Evolutionary conservation across 1,284 basidiomycete genomes (phyloP), one percentile per base, ranked within the genome.

Genomic region (Pyrrhoderma lamaoense): DNA sequence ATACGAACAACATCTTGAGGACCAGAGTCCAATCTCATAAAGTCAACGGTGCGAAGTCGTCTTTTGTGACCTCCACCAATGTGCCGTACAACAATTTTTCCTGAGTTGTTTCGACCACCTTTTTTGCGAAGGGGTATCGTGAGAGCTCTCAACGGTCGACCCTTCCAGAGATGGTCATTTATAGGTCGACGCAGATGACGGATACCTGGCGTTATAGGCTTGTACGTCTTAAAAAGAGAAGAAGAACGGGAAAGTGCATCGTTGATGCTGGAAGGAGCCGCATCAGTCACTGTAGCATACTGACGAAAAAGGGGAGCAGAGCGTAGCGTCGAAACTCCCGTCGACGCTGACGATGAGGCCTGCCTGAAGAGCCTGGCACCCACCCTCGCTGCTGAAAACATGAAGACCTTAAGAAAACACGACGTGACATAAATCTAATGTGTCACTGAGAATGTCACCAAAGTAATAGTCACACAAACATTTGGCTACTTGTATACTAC

Each of bases 41-140:
- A 99, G 69, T 99, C 96, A 54, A 99, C 73, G 39, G 85, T 74
- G 23, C 96, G 81, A 57, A 97, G 80, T 36, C 96, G 82, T 52
- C 85, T 82, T 58, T 79, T 82, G 71, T 97, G 93, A 1, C 96
- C 96, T 11, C 96, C 95, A 27, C 96, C 95, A 23, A 88, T 79
- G 51, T 82, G 85, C 19, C 93, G 82, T 18, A 92, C 86, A n/a
- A 93, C 93, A 57, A 98, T 89, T 45, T 78, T 79, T 2, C 96
- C 96, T 18, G 80, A 75, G 48, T 77, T 65, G 65, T 95, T 95
- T 23, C 95, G 77, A 0, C 95, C 96, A 35, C 94, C 95, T 27
- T 82, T 88, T 64, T 80, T 84, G 44, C 94, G 80, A 60, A 87
- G 79, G 8, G 95, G 76, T 31, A 88, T 68, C 8, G 95, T 99